These are phyloP conservation scores for Periconia sp. DNA, from an alignment of 2,329 filamentous ascomycete species.

Conservation along the genomic window DNA sequence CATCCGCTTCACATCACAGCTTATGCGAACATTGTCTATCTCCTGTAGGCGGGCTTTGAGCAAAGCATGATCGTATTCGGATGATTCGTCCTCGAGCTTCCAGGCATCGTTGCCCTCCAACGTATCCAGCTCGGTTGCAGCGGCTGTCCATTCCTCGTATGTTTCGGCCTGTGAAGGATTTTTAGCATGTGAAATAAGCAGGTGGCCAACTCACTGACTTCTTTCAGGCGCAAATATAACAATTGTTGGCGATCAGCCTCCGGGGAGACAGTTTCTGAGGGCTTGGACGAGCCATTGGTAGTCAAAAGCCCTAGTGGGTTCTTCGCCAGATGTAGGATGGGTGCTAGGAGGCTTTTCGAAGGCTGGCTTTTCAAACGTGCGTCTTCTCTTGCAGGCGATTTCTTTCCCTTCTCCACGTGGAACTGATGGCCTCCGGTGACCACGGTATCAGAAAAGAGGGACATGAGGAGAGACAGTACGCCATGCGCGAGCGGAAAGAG, in stretches of 20 bases:
- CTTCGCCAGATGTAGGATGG: constrained; percentile 39
- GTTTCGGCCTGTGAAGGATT: constrained; percentile 60
- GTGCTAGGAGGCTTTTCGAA: constrained; percentile 34
- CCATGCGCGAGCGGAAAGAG: constrained; percentile 33
- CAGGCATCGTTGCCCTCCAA: constrained; percentile 80
- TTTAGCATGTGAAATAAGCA: constrained; percentile 31
- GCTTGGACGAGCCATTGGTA: constrained; percentile 7
- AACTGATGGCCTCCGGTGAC: constrained; percentile 35
- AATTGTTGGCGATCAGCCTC: constrained; percentile 55
- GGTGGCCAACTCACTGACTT: constrained; percentile 52
- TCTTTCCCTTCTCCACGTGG: constrained; percentile 19
- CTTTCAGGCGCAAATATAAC: constrained; percentile 65
- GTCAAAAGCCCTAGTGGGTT: constrained; percentile 34
- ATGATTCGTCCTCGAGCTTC: constrained; percentile 69
- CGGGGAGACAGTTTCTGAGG: constrained; percentile 3
- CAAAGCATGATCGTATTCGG: constrained; percentile 71
- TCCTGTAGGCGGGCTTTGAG: constrained; percentile 70
- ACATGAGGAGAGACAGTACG: constrained; percentile 34
- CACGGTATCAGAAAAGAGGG: constrained; percentile 39
- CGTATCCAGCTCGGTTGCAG: constrained; percentile 74
- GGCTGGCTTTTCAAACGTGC: constrained; percentile 27
- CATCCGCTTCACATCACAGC: constrained; percentile 74
- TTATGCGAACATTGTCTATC: constrained; percentile 72
- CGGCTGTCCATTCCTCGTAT: constrained; percentile 71
- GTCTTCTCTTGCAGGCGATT: constrained; percentile 8